Evolutionary conservation across 805 yeast species (phyloP).

Genomic region (Teunomyces kruisii): DNA sequence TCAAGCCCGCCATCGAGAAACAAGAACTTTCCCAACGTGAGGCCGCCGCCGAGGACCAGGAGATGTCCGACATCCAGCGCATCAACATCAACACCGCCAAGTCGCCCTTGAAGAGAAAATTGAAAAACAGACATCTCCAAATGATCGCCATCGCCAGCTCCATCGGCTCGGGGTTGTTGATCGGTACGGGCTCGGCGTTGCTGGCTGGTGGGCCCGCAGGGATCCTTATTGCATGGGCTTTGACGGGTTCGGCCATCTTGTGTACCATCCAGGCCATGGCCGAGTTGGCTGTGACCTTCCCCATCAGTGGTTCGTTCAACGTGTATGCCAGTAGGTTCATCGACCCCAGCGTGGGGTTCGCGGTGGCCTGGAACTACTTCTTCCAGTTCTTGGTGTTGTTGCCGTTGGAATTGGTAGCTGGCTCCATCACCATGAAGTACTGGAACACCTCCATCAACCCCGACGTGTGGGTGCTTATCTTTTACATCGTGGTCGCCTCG

Average conservation of each 20-base stretch:
- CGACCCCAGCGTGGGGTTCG: conserved; percentile 57
- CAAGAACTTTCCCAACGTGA: conserved; percentile 15
- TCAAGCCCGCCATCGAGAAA: conserved; percentile 35
- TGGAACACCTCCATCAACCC: conserved; percentile 56
- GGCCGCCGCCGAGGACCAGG: conserved; percentile 15
- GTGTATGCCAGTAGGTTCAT: conserved; percentile 51
- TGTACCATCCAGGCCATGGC: conserved; percentile 43
- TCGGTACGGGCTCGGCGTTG: conserved; percentile 46
- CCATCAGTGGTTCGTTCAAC: conserved; percentile 54
- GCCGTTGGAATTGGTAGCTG: conserved; percentile 62
- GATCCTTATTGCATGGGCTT: conserved; percentile 27
- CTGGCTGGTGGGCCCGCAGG: conserved; percentile 33
- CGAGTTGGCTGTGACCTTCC: conserved; percentile 53
- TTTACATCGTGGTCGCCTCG: conserved; percentile 45
- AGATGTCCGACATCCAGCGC: conserved; percentile 40
- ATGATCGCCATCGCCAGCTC: conserved; percentile 74
- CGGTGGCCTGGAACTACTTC: conserved; percentile 53
- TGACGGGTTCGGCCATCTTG: conserved; percentile 24
- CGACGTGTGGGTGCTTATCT: conserved; percentile 62
- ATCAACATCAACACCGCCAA: conserved; percentile 37
- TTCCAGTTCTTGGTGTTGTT: conserved; percentile 57
- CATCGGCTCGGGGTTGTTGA: conserved; percentile 60
- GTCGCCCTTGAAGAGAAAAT: conserved; percentile 44
- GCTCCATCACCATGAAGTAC: conserved; percentile 54
- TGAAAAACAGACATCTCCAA: conserved; percentile 51